A percentile compares a stretch with the other conserved stretches of the same genome.
phyloP scores from a whole-genome alignment of 2,329 filamentous ascomycete genomes.

The Cladosporium oxysporum region DNA sequence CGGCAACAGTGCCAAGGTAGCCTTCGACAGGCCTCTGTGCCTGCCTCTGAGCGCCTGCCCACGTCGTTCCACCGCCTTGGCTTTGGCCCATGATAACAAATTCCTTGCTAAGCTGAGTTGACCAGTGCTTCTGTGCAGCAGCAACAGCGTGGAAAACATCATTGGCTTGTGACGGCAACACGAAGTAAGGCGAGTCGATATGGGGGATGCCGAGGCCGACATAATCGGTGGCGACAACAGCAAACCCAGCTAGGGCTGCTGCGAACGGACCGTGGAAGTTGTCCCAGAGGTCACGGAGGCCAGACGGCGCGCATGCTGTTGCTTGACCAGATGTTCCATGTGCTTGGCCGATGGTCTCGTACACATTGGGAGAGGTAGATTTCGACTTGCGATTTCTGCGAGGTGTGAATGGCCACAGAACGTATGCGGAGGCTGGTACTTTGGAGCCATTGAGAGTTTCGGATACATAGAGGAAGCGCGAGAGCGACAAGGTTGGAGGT shows the following conservation, averaged over 20 bases:
- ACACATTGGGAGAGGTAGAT: slow-evolving; percentile 18
- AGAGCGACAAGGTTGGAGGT: slow-evolving; percentile 47
- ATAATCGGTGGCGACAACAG: slow-evolving; percentile 33
- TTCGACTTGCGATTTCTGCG: slow-evolving; percentile 8
- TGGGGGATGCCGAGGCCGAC: slow-evolving; percentile 28
- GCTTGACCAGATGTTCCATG: slow-evolving; percentile 31
- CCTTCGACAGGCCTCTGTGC: slow-evolving; percentile 32
- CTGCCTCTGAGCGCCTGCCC: slow-evolving; percentile 41
- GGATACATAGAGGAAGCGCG: slow-evolving; percentile 53
- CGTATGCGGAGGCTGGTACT: slow-evolving; percentile 51
- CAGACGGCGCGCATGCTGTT: slow-evolving; percentile 31
- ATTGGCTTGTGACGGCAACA: slow-evolving; percentile 41
- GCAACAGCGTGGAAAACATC: slow-evolving; percentile 48
- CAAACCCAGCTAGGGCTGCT: slow-evolving; percentile 36
- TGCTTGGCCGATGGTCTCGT: slow-evolving; percentile 28
- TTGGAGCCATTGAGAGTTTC: slow-evolving; percentile 47
- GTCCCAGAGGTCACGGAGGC: slow-evolving; percentile 35
- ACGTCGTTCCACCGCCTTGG: slow-evolving; percentile 50
- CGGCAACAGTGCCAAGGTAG: slow-evolving; percentile 43
- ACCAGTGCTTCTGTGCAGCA: slow-evolving; percentile 48
- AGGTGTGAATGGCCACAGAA: slow-evolving; percentile 51
- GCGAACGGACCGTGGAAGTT: slow-evolving; percentile 31
- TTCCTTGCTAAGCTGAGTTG: slow-evolving; percentile 34
- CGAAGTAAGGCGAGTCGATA: slow-evolving; percentile 41
- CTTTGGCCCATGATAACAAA: slow-evolving; percentile 53